Base-by-base conservation (phyloP, 495 filamentous ascomycete genomes). In the Aspergillus ellipticus region DNA sequence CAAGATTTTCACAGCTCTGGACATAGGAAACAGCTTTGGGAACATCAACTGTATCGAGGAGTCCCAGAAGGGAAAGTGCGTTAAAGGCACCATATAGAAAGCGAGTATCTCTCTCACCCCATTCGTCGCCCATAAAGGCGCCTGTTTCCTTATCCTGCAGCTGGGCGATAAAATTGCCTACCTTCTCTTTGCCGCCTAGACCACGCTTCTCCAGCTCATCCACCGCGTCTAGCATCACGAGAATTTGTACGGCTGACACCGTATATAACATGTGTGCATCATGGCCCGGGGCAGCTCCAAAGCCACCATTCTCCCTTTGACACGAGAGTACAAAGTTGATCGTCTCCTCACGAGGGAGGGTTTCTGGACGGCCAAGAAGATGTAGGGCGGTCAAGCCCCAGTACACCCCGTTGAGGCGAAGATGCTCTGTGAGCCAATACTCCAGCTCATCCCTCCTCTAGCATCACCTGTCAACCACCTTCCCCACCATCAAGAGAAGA, bases 201-300 rank as follows among this genome's bases (percentile, higher is more conserved):
- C 85, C 84, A 42, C 79, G 79, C 52, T 75, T 74, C 37, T 96
- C 89, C 41, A 98, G 79, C 60, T 89, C 87, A 54, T 87, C 88
- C 51, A 97, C 75, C 33, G 89, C 95, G 72, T 97, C 88, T 39
- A 95, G 64, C 16, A 82, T 88, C 49, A 86, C 88, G 19, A 98
- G 79, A 42, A 97, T 90, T 73, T 98, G 94, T 56, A 98, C 84
- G 19, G 89, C 92, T 60, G 90, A 96, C 57, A 91, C 86, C 7
- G 95, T 97, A 67, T 92, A 96, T 20, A 97, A 80, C 80, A 98
- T 88, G 69, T 98, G 94, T 7, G 94, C 82, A 72, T 98, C 94
- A 66, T 98, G 94, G 8, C 90, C 89, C 1, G 94, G 94, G 8
- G 91, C 90, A 51, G 94, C 91, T 15, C 92, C 91, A 61, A 98